Base-by-base conservation (phyloP, 306 rosid genomes). In the Elaeagnus macrophylla region DNA sequence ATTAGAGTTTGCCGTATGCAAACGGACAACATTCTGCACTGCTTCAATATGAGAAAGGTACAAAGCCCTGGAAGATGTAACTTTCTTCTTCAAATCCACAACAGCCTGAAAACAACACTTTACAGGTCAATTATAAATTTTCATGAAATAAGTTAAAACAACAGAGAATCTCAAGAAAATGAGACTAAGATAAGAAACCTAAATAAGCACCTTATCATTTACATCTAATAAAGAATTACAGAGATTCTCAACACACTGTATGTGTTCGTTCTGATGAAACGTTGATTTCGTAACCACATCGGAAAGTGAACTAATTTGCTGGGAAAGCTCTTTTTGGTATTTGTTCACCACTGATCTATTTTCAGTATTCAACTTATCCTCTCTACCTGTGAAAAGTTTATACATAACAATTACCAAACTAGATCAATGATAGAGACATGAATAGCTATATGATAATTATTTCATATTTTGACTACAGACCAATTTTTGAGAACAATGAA, bases 11-110 rank as follows among this genome's bases (percentile, higher is more conserved):
- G 99, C 85, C 73, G 66, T 77, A 73, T 88, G 96, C 77, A 93
- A 83, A 59, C 86, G 84, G 60, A 93, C 96, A 56, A 88, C 94
- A 72, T 93, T 93, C 76, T 88, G 90, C 64, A 81, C 70, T 19
- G 82, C 95, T 75, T 93, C 95, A 13, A 83, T 61, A 62, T 93
- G 94, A 57, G 84, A 81, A 47, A 75, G 42, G 58, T 76, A 88
- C 74, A 79, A 60, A 38, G 72, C 55, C 80, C 86, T 84, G 36
- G 84, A 66, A 59, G 74, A 67, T 48, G 77, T 60, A 62, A 87
- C 75, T 68, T 81, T 87, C 65, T 66, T 76, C 76, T 75, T 88
- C 58, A 83, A 62, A 69, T 82, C 94, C 57, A 55, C 17, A 54
- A 75, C 78, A 8, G 79, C 88, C 99, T 93, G 68, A 15, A 71